Evolutionary conservation across 345 rosid genomes (phyloP), one percentile per base, ranked within the genome.

Genomic region (Stellera chamaejasme): DNA sequence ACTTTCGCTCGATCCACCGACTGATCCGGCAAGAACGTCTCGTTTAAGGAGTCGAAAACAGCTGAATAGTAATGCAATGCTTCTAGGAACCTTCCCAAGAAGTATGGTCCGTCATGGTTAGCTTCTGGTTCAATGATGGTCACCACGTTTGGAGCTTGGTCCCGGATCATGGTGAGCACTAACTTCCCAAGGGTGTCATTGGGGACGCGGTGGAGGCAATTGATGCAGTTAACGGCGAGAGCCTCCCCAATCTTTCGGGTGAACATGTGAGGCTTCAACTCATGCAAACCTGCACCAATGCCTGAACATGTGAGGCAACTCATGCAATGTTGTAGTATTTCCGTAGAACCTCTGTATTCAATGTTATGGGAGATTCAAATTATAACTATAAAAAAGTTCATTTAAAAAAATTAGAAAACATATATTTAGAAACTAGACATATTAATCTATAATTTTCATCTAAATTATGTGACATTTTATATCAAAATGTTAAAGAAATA

Each of bases 71-170:
- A 78, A 60, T 84, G 83, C 62, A 78, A 50, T 13, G 90, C 84
- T 73, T 84, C 90, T 1, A 84, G 80, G 60, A 84, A 78, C 50
- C 87, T 67, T 6, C 85, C 84, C 41, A 84, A 45, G 70, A 83
- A 80, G 63, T 78, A 76, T 10, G 79, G 81, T 10, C 84, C 83
- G 3, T 84, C 79, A 52, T 81, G 90, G 73, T 80, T 81, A 0
- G 90, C 84, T 71, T 84, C 90, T 70, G 79, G 67, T 56, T 84
- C 87, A 13, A 78, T 81, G 13, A 84, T 27, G 32, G 84, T 80
- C 9, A 84, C 77, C 0, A 81, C 75, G 48, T 81, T 84, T n/a
- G 87, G 87, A 2, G 87, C 86, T 70, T 80, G 90, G 58, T 83
- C 82, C 4, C 86, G 57, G 50, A 83, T 80, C 79, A 80, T 74